Conservation (phyloP, 352 stramenopile genomes). For the Phytophthora fragariaefolia region DNA sequence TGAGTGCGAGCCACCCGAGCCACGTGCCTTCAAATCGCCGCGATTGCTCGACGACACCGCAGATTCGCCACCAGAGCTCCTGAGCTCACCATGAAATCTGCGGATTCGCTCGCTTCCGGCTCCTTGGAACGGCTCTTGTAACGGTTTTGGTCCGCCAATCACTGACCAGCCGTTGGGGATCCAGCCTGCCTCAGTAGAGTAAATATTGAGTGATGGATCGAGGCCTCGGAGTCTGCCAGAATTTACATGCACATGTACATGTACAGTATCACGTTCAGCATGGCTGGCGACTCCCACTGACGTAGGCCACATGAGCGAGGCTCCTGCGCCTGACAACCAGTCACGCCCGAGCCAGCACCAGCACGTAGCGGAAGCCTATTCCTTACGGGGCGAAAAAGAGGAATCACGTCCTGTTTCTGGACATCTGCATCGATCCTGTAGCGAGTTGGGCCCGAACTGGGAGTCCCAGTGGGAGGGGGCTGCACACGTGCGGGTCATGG, state of each 20-base stretch:
- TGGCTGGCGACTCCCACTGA: background rate
- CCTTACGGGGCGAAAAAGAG: conserved; percentile 5
- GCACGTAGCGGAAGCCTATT: background rate
- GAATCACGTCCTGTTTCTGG: conserved; percentile 12
- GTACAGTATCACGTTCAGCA: too few species aligned
- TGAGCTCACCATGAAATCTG: background rate
- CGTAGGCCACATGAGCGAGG: background rate
- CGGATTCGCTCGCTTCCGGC: background rate
- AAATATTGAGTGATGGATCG: conserved; percentile 4
- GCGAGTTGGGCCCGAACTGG: background rate
- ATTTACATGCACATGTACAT: too few species aligned
- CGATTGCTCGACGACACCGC: background rate
- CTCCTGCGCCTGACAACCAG: background rate
- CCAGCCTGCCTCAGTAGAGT: too few species aligned
- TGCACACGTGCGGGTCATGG: too few species aligned
- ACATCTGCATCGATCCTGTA: too few species aligned
- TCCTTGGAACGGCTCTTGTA: background rate
- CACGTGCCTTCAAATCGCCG: conserved; percentile 13
- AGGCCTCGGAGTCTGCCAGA: too few species aligned
- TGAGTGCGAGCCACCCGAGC: background rate
- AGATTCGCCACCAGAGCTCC: background rate
- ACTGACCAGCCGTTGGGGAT: background rate
- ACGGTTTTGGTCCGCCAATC: background rate
- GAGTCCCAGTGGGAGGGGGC: too few species aligned
- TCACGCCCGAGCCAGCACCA: background rate